These are phyloP conservation scores for Leccinum uliginosum DNA, from an alignment of 768 basidiomycete species.

Conservation along the genomic window DNA sequence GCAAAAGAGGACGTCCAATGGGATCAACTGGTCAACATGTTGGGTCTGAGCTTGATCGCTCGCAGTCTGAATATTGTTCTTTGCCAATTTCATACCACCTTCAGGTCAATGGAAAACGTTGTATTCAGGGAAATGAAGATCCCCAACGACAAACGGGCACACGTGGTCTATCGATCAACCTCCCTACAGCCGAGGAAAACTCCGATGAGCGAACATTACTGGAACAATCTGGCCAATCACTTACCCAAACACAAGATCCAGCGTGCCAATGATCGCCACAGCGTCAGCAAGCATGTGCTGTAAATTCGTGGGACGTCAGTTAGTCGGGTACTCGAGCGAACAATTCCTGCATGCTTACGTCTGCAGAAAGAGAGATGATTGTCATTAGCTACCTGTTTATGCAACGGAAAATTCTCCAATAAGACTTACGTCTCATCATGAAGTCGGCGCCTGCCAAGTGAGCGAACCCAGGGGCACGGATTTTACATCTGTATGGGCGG, in stretches of 20 bases:
- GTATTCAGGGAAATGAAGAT: not conserved
- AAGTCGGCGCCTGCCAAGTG: conserved; percentile 96
- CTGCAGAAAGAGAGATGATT: conserved; percentile 24
- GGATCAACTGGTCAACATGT: not conserved
- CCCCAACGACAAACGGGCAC: not conserved
- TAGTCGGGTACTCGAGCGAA: conserved; percentile 4
- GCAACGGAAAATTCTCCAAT: conserved; percentile 1
- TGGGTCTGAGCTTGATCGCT: not conserved
- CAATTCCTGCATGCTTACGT: conserved; percentile 28
- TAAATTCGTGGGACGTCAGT: conserved; percentile 27
- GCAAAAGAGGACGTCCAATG: not conserved
- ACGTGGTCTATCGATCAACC: conserved; percentile 28
- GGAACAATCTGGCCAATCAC: conserved; percentile 27
- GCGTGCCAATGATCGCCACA: conserved; percentile 96
- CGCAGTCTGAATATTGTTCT: not conserved
- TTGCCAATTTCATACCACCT: not conserved
- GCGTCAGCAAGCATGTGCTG: conserved; percentile 92
- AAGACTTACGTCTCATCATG: conserved; percentile 86
- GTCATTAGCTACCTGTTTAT: not conserved
- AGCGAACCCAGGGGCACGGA: conserved; percentile 94
- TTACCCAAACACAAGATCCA: conserved; percentile 97
- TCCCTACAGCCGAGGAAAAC: conserved; percentile 13
- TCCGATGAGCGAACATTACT: not conserved
- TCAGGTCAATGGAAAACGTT: not conserved
- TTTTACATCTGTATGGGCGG: conserved; percentile 95